Evolutionary conservation across 805 yeast genomes (phyloP), one percentile per base, ranked within the genome.

Genomic region (Vanderwaltozyma yarrowii): DNA sequence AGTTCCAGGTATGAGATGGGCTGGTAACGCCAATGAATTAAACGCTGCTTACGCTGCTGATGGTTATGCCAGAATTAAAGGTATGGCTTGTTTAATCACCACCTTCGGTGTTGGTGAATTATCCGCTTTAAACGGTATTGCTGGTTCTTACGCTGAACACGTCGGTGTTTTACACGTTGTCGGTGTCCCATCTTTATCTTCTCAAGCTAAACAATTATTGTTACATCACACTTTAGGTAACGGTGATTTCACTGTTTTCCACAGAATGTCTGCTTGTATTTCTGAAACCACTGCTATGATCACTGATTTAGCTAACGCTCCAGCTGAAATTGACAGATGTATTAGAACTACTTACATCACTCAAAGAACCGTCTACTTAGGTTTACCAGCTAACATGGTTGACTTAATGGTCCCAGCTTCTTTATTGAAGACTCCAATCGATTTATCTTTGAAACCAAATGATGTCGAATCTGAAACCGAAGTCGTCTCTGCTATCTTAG

Each of bases 61-160:
- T 62, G 95, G 94, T 46, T 84, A 84, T 66, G 78, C 89, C 38
- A 69, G 95, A 60, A 69, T 84, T 52, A 83, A 81, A 64, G 80
- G 88, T 42, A 64, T 83, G 57, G 73, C 81, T 44, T 79, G 82
- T 50, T 49, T 84, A 36, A 70, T 83, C 54, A 84, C 94, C 59
- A 84, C 95, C 36, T 84, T 84, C 59, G 95, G 95, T 64, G 95
- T 84, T 40, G 95, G 95, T 60, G 95, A 83, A 62, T 70, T 83
- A 55, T 73, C 82, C 21, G 89, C 94, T 11, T 67, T 83, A 51
- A 83, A 83, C 62, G 94, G 92, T 52, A 72, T 85, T 56, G 94
- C 88, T 32, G 95, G 95, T 51, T 70, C 92, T 37, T 84, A 76
- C 64, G 88, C 94, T 45, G 94, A 85, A 64, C 94, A 84, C 64